Conservation (phyloP, 2,329 filamentous ascomycete species). For the Ampelomyces quisqualis region DNA sequence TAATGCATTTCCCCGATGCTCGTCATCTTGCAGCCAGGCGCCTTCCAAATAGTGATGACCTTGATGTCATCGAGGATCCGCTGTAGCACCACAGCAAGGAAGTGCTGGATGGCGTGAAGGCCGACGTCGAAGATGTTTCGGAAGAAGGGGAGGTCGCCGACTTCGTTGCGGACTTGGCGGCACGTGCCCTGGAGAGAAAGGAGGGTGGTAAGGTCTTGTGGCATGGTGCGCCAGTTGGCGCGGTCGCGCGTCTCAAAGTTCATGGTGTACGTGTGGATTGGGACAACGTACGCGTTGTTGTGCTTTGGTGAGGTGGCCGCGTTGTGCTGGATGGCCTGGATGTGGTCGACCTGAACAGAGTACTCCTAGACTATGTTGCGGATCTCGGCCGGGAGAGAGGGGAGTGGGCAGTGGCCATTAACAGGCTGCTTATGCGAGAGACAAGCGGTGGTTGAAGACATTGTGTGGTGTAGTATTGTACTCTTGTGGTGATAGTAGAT, state of each 20-base stretch:
- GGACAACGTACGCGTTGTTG: not conserved
- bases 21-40: not conserved
- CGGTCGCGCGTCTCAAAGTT: not conserved
- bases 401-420: not conserved
- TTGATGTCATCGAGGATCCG: not conserved
- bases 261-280: not conserved
- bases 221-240: not conserved
- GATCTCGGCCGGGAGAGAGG: not conserved
- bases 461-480: not conserved
- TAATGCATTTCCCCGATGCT: not conserved
- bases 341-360: not conserved
- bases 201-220: not conserved
- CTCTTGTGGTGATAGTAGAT: no score
- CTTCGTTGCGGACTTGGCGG: not conserved
- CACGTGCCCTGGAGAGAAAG: not conserved
- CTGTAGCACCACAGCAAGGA: not conserved
- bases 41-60: not conserved
- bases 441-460: not conserved
- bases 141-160: not conserved
- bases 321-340: not conserved
- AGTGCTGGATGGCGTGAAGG: not conserved
- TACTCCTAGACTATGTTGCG: not conserved
- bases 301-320: not conserved
- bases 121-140: not conserved
- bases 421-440: not conserved